These are phyloP conservation scores for Sarocladium strictum DNA, from an alignment of 2,329 filamentous ascomycete species.

Conservation along the genomic window DNA sequence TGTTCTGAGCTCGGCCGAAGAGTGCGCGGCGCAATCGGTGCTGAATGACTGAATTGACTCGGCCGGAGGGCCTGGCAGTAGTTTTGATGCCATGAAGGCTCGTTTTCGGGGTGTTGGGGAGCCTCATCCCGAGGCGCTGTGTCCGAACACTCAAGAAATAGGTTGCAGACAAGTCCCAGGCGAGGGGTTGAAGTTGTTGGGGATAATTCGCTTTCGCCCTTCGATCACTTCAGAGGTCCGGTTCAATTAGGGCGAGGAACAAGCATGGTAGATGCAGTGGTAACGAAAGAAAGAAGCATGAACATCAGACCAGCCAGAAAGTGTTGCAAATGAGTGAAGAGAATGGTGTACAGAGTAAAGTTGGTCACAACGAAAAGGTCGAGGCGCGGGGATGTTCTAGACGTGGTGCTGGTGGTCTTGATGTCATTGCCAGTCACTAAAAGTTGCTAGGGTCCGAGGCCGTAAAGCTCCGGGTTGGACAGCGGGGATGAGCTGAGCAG, in stretches of 20 bases:
- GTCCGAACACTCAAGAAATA: not conserved
- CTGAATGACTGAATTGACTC: not conserved
- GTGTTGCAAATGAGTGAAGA: not conserved
- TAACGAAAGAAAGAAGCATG: not conserved
- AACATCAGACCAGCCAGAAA: not conserved
- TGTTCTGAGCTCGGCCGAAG: not conserved
- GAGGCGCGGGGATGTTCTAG: slow-evolving; percentile 7
- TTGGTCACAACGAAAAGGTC: not conserved
- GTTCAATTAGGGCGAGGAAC: not conserved
- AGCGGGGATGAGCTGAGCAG: not conserved
- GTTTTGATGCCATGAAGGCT: slow-evolving; percentile 1
- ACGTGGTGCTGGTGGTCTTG: not conserved
- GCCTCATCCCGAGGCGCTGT: not conserved
- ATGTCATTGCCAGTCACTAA: slow-evolving; percentile 6
- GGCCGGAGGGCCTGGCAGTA: not conserved
- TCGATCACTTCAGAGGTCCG: not conserved
- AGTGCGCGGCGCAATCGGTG: slow-evolving; percentile 3
- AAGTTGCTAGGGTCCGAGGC: not conserved
- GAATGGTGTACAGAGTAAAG: not conserved
- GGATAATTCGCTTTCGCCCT: not conserved
- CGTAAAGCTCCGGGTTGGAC: not conserved
- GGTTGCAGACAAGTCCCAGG: not conserved
- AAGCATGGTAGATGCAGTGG: not conserved
- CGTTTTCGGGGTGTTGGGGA: not conserved
- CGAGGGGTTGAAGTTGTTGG: slow-evolving; percentile 1